Evolutionary conservation across 225 moss, liverwort and hornwort species (phyloP).

Genomic region (Polytrichum commune): DNA sequence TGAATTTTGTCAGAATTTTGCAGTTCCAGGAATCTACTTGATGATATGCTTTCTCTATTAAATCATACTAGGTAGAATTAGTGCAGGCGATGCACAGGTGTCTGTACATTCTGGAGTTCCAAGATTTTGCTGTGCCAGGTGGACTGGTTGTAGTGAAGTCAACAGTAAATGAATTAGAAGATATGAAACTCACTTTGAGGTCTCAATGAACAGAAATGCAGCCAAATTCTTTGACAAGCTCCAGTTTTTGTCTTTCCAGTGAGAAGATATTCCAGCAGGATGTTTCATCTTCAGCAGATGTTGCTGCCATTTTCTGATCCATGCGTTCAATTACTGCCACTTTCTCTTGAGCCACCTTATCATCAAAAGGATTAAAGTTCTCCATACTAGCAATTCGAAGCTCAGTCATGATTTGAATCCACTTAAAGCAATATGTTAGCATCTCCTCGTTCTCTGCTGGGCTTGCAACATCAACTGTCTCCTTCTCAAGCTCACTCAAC

Average conservation of each 20-base stretch:
- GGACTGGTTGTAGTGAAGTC: too few species aligned
- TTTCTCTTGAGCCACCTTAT: conserved; percentile 19
- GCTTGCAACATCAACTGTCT: conserved; percentile 13
- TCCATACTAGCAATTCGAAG: conserved; percentile 34
- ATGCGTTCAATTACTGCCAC: conserved; percentile 17
- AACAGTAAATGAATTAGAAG: too few species aligned
- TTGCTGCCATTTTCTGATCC: conserved; percentile 14
- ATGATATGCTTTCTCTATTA: too few species aligned
- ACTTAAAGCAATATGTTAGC: conserved; percentile 41
- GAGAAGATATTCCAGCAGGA: conserved; percentile 40
- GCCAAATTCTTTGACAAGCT: conserved; percentile 16
- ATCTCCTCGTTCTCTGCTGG: conserved; percentile 38
- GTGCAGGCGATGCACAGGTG: too few species aligned
- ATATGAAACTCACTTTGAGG: too few species aligned
- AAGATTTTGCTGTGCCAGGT: too few species aligned
- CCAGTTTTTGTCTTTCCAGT: conserved; percentile 29
- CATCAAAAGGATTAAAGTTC: conserved; percentile 22
- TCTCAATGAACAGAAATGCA: too few species aligned
- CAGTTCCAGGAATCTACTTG: too few species aligned
- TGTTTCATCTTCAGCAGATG: conserved; percentile 24
- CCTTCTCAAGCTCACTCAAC: conserved; percentile 8
- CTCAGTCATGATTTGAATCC: conserved; percentile 54
- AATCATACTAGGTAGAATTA: too few species aligned
- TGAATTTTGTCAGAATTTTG: too few species aligned
- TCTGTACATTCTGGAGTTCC: too few species aligned